These are phyloP conservation scores for Alternaria incomplexa DNA, from an alignment of 2,329 filamentous ascomycete genomes.

Conservation along the genomic window DNA sequence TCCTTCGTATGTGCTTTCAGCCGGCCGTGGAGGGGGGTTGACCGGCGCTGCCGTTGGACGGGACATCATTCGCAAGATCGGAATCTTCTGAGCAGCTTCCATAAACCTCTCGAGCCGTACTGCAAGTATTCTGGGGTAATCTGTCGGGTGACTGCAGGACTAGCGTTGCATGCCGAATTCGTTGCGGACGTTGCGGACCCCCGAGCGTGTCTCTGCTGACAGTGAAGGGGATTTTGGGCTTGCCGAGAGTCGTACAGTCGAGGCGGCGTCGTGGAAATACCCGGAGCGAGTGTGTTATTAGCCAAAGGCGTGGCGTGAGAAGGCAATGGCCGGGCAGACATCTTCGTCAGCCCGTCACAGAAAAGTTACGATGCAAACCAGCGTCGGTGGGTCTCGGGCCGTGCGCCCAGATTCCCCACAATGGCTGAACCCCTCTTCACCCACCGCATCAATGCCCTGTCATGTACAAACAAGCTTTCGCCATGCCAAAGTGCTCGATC, in stretches of 20 bases:
- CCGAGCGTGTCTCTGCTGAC: conserved; percentile 9
- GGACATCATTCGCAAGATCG: conserved; percentile 31
- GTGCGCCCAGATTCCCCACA: neutral
- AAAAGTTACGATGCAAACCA: conserved; percentile 22
- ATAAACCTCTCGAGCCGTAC: conserved; percentile 14
- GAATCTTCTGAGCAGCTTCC: conserved; percentile 30
- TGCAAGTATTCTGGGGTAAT: conserved; percentile 17
- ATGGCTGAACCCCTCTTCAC: neutral
- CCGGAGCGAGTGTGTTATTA: neutral
- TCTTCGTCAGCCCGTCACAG: conserved; percentile 2
- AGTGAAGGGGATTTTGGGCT: neutral
- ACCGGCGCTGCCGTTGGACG: conserved; percentile 26
- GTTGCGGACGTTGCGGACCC: conserved; percentile 27
- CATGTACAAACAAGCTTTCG: neutral
- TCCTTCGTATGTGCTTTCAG: conserved; percentile 31
- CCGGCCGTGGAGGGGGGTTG: conserved; percentile 21
- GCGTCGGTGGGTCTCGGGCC: conserved; percentile 13
- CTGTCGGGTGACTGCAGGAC: conserved; percentile 21
- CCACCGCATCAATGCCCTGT: neutral
- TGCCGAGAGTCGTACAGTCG: conserved; percentile 1
- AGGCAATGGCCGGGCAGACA: conserved; percentile 13
- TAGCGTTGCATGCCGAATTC: conserved; percentile 26
- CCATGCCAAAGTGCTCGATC: neutral
- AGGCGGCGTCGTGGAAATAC: neutral
- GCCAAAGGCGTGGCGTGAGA: neutral